Conservation (phyloP, 1,284 basidiomycete species). For the Trametes hirsuta region DNA sequence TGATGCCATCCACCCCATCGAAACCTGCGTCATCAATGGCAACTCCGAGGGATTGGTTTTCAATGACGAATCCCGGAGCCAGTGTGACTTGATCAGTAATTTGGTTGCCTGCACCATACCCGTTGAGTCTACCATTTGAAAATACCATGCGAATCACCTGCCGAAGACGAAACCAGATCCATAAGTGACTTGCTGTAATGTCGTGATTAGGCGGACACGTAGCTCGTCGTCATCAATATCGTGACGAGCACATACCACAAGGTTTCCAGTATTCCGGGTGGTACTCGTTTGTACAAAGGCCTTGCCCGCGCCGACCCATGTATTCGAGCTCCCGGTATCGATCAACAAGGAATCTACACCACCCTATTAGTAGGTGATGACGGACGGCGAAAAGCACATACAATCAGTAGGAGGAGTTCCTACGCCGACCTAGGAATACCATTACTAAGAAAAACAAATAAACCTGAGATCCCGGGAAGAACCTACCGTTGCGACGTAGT, state of each 20-base stretch:
- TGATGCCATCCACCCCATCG: constrained; percentile 50
- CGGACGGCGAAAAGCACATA: constrained; percentile 8
- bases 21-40: constrained; percentile 44
- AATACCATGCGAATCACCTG: constrained; percentile 29
- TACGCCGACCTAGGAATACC: constrained; percentile 27
- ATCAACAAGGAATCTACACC: constrained; percentile 28
- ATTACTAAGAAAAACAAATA: not conserved
- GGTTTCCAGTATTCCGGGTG: constrained; percentile 42
- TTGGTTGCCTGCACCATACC: constrained; percentile 37
- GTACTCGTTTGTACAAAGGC: constrained; percentile 42
- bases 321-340: constrained; percentile 42
- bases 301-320: constrained; percentile 53
- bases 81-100: constrained; percentile 31
- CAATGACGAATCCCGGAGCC: constrained; percentile 42
- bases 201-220: not conserved
- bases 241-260: constrained; percentile 35
- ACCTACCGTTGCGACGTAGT: constrained; percentile 30
- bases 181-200: constrained; percentile 21
- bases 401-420: constrained; percentile 32
- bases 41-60: constrained; percentile 53
- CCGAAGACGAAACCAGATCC: constrained; percentile 55
- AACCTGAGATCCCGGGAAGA: not conserved
- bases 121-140: constrained; percentile 25
- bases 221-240: not conserved
- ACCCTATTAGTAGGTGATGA: not conserved